Conservation (phyloP, 768 basidiomycete genomes). For the Rhodocollybia butyracea region DNA sequence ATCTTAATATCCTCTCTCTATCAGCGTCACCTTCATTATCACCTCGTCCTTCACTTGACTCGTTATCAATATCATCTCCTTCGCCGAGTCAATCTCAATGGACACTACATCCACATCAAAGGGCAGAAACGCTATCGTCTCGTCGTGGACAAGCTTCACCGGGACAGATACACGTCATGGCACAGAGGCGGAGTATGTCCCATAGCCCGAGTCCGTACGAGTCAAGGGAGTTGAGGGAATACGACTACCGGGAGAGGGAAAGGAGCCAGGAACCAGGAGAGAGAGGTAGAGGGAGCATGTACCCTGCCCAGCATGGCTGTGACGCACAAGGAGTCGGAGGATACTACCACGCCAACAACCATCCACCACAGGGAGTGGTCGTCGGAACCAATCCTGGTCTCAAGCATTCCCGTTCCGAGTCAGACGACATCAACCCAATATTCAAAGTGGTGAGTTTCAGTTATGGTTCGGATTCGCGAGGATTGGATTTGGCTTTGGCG, state of each 20-base stretch:
- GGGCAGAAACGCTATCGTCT: slow-evolving; percentile 26
- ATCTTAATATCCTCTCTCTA: slow-evolving; percentile 69
- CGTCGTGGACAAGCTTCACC: slow-evolving; percentile 33
- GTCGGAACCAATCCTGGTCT: slow-evolving; percentile 1
- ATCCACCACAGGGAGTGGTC: slow-evolving; percentile 41
- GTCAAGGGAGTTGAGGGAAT: slow-evolving; percentile 23
- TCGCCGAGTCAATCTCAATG: neutral
- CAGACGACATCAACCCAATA: slow-evolving; percentile 71
- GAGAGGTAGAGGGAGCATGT: neutral
- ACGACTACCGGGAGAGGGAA: slow-evolving; percentile 34
- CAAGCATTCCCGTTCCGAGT: neutral
- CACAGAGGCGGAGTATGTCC: slow-evolving; percentile 35
- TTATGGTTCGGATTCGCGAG: slow-evolving; percentile 30
- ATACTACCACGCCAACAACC: slow-evolving; percentile 39
- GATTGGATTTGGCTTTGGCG: too few relatives aligned
- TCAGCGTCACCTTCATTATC: slow-evolving; percentile 60
- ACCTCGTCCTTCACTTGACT: slow-evolving; percentile 27
- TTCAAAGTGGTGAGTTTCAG: slow-evolving; percentile 79
- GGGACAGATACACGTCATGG: slow-evolving; percentile 33
- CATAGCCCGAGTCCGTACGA: slow-evolving; percentile 41
- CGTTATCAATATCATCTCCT: slow-evolving; percentile 20
- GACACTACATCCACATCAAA: slow-evolving; percentile 28
- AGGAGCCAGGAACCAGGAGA: neutral
- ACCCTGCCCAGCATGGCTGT: too few relatives aligned
- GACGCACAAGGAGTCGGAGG: too few relatives aligned